A percentile compares a stretch with the other conserved stretches of the same genome.
Evolutionary conservation across 805 yeast species (phyloP).

Genomic region (Crinitomyces ghanaensis): DNA sequence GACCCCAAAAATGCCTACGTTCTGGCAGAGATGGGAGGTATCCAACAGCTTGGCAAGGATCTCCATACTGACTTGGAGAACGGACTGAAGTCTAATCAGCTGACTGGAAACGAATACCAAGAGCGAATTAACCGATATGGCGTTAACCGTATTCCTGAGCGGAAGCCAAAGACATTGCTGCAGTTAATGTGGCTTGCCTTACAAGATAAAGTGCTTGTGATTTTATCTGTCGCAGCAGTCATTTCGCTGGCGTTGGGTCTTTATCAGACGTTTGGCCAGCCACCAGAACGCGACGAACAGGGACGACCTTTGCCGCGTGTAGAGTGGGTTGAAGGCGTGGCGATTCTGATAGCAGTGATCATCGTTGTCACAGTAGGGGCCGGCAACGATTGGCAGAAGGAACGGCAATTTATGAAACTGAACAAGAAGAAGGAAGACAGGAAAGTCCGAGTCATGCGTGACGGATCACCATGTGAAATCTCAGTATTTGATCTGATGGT

Average conservation of each 20-base stretch:
- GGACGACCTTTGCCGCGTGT: slow-evolving; percentile 72
- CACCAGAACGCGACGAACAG: slow-evolving; percentile 62
- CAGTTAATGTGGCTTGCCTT: slow-evolving; percentile 68
- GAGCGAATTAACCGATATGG: slow-evolving; percentile 48
- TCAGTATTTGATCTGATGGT: slow-evolving; percentile 68
- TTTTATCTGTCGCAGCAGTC: slow-evolving; percentile 76
- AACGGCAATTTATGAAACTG: slow-evolving; percentile 77
- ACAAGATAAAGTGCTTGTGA: slow-evolving; percentile 80
- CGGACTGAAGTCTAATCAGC: slow-evolving; percentile 21
- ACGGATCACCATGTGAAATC: slow-evolving; percentile 54
- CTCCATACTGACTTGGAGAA: slow-evolving; percentile 23
- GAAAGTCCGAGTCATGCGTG: slow-evolving; percentile 61
- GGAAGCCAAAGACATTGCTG: slow-evolving; percentile 56
- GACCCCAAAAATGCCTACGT: slow-evolving; percentile 30
- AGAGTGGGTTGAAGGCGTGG: slow-evolving; percentile 99
- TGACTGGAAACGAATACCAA: slow-evolving; percentile 13
- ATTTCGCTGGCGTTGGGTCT: slow-evolving; percentile 84
- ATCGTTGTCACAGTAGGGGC: slow-evolving; percentile 93
- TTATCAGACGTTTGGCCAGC: slow-evolving; percentile 84
- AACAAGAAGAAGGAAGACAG: slow-evolving; percentile 84
- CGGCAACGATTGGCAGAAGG: slow-evolving; percentile 93
- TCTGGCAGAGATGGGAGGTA: slow-evolving; percentile 29
- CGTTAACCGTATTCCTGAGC: slow-evolving; percentile 58
- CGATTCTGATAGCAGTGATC: slow-evolving; percentile 80
- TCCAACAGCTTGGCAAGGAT: slow-evolving; percentile 20